Percentiles rank a stretch among this genome's conserved stretches.
Evolutionary conservation across 2,329 filamentous ascomycete species (phyloP).

Genomic region (Penicillium sp.): DNA sequence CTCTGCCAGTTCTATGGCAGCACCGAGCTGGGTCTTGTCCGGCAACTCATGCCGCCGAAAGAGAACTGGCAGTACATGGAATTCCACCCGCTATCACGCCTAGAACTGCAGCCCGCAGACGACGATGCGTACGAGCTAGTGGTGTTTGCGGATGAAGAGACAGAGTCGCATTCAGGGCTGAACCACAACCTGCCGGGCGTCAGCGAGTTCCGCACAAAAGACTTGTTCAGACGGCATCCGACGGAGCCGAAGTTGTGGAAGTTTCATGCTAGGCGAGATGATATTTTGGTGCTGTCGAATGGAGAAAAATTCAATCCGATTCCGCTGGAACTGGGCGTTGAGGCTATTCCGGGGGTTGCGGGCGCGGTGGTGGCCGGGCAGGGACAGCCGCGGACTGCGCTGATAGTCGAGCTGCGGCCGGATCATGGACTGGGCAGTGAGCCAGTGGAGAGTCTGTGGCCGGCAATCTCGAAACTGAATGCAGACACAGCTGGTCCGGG

Average conservation of each 20-base stretch:
- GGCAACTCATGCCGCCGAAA: conserved; percentile 5
- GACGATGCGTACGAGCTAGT: conserved; percentile 8
- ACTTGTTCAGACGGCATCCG: conserved; percentile 14
- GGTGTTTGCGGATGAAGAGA: background rate
- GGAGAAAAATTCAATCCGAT: conserved; percentile 20
- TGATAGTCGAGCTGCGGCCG: conserved; percentile 26
- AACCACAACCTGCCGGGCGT: conserved; percentile 7
- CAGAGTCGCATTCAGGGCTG: background rate
- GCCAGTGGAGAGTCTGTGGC: conserved; percentile 3
- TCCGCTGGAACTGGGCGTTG: conserved; percentile 17
- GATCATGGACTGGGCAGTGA: background rate
- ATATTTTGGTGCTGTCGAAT: conserved; percentile 19
- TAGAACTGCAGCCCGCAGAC: background rate
- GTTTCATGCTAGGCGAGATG: conserved; percentile 13
- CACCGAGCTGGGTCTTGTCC: conserved; percentile 9
- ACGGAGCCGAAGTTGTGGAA: conserved; percentile 8
- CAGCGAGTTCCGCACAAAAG: conserved; percentile 10
- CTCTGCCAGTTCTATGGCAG: conserved; percentile 7
- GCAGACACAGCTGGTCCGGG: background rate
- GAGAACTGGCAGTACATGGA: conserved; percentile 11
- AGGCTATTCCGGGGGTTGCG: conserved; percentile 20
- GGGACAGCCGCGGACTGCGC: conserved; percentile 21
- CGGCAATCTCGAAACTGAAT: background rate
- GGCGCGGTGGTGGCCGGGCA: conserved; percentile 26
- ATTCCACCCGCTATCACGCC: background rate